A percentile compares a stretch with the other conserved stretches of the same genome.
Conservation (phyloP, 345 rosid species). For the Eucalyptus shirleyi region DNA sequence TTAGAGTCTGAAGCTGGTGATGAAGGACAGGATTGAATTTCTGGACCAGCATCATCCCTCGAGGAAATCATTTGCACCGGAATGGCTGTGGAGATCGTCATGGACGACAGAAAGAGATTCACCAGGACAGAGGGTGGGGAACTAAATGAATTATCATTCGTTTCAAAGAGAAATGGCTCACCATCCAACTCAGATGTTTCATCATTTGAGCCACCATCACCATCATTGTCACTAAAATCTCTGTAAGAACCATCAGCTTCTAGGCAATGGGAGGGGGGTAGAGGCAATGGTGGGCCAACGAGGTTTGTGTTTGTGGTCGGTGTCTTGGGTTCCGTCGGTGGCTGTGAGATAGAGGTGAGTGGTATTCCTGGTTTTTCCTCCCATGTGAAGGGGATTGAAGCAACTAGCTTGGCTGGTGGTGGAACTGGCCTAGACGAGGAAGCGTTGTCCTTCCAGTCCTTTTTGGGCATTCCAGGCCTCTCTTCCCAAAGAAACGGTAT, state of each 20-base stretch:
- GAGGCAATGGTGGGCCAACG: neutral
- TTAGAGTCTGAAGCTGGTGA: conserved; percentile 53
- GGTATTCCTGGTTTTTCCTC: conserved; percentile 8
- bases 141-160: conserved; percentile 36
- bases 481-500: conserved; percentile 89
- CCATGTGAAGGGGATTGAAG: conserved; percentile 8
- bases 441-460: conserved; percentile 45
- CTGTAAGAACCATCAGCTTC: neutral
- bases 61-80: conserved; percentile 14
- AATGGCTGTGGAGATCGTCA: conserved; percentile 9
- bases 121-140: conserved; percentile 39
- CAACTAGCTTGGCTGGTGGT: conserved; percentile 24
- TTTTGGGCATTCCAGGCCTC: conserved; percentile 67
- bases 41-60: conserved; percentile 3
- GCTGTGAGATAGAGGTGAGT: neutral
- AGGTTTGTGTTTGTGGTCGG: neutral
- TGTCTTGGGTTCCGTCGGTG: neutral
- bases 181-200: conserved; percentile 5
- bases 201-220: neutral
- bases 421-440: conserved; percentile 9
- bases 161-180: conserved; percentile 22
- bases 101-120: conserved; percentile 12
- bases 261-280: neutral
- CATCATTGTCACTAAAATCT: neutral
- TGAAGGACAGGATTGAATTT: conserved; percentile 17